Conservation (phyloP, 768 basidiomycete genomes). For the Hygrocybe punicea region DNA sequence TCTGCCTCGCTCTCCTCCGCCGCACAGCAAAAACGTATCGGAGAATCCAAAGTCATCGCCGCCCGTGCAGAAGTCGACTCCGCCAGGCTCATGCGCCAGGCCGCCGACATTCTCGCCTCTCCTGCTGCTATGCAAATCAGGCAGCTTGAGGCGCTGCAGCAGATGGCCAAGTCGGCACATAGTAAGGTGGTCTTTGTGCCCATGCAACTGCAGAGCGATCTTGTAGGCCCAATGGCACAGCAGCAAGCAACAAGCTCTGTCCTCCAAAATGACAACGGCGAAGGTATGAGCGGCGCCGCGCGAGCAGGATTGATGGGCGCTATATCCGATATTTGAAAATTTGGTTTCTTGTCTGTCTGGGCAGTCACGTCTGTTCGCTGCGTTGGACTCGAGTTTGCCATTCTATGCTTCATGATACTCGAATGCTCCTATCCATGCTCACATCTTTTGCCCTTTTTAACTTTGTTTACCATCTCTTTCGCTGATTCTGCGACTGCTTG, state of each 20-base stretch:
- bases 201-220: conserved; percentile 82
- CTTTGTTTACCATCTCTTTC: too few relatives aligned
- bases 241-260: conserved; percentile 27
- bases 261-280: conserved; percentile 39
- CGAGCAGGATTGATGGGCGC: conserved; percentile 54
- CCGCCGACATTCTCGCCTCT: conserved; percentile 89
- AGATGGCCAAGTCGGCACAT: conserved; percentile 86
- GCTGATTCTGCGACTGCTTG: too few relatives aligned
- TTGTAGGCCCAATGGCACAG: conserved; percentile 48
- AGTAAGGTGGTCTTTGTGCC: conserved; percentile 94
- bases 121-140: conserved; percentile 98
- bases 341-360: neutral
- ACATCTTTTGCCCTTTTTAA: too few relatives aligned
- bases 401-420: too few relatives aligned
- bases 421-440: too few relatives aligned
- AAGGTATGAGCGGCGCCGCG: conserved; percentile 31
- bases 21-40: conserved; percentile 95
- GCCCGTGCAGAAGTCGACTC: conserved; percentile 95
- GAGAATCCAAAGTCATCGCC: conserved; percentile 94
- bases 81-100: conserved; percentile 93
- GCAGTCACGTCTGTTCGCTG: too few relatives aligned
- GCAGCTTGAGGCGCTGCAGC: conserved; percentile 91
- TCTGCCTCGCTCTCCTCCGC: conserved; percentile 90
- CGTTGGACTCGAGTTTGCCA: too few relatives aligned
- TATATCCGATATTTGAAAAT: conserved; percentile 42